Evolutionary conservation across 345 rosid species (phyloP).

Genomic region (Raphanus sativus): DNA sequence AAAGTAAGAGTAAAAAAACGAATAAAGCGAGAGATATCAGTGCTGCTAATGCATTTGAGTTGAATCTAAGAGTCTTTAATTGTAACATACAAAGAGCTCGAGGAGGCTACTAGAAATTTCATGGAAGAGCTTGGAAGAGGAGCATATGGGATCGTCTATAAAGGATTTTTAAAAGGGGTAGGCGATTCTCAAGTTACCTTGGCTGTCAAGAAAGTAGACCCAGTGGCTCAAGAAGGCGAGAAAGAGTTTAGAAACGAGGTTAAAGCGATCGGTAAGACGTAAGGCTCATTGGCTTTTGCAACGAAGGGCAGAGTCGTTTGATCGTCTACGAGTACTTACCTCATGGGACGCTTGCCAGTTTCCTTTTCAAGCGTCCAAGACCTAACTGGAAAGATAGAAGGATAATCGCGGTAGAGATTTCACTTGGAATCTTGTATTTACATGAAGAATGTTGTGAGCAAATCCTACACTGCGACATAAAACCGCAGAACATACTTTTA

Average conservation of each 20-base stretch:
- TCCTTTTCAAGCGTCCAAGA: constrained; percentile 37
- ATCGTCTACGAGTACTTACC: constrained; percentile 49
- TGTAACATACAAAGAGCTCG: constrained; percentile 38
- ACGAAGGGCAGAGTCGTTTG: constrained; percentile 37
- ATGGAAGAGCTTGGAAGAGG: constrained; percentile 46
- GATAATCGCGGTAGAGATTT: constrained; percentile 32
- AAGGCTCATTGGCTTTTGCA: constrained; percentile 46
- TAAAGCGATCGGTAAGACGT: constrained; percentile 41
- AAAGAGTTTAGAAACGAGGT: constrained; percentile 49
- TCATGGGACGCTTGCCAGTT: constrained; percentile 35
- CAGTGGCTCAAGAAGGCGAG: constrained; percentile 35
- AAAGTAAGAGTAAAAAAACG: background rate
- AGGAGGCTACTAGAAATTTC: constrained; percentile 39
- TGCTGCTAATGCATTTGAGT: constrained; percentile 22
- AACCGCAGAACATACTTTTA: constrained; percentile 52
- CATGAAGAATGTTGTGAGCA: constrained; percentile 50
- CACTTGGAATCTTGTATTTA: constrained; percentile 45
- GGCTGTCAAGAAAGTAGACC: constrained; percentile 48
- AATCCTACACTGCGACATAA: constrained; percentile 53
- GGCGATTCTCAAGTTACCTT: constrained; percentile 34
- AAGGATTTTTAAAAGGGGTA: constrained; percentile 29
- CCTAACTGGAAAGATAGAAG: constrained; percentile 47
- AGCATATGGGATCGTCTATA: constrained; percentile 43
- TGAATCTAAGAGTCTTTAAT: constrained; percentile 39
- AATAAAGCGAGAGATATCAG: background rate